Percentiles rank a stretch among this genome's conserved stretches.
phyloP scores from a whole-genome alignment of 805 yeast species.

The Tetrapisispora arboricola region DNA sequence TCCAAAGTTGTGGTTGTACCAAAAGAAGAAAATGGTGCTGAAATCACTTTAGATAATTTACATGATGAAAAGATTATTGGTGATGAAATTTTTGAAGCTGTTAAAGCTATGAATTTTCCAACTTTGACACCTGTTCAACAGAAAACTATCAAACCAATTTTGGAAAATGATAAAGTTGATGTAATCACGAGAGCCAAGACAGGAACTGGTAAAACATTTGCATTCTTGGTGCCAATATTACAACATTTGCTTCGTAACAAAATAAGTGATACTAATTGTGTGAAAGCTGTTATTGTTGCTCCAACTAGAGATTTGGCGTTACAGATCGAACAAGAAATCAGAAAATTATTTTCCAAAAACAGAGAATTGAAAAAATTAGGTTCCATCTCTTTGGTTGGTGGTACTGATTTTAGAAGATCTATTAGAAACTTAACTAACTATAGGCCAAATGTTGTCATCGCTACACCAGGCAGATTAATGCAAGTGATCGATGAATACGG shows the following conservation, averaged over 20 bases:
- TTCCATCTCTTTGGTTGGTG: conserved; percentile 58
- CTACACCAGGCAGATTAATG: conserved; percentile 80
- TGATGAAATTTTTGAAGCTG: conserved; percentile 26
- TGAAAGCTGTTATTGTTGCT: conserved; percentile 59
- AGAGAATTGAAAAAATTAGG: conserved; percentile 24
- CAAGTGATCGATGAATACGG: conserved; percentile 46
- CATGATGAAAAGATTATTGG: conserved; percentile 24
- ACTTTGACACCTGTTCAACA: conserved; percentile 63
- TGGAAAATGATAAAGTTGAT: conserved; percentile 42
- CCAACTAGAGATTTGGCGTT: conserved; percentile 90
- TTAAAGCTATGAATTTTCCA: conserved; percentile 36
- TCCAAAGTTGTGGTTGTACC: conserved; percentile 7
- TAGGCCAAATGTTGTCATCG: conserved; percentile 56
- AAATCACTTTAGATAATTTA: conserved; percentile 23
- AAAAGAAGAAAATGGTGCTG: conserved; percentile 10
- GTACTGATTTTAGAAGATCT: conserved; percentile 37
- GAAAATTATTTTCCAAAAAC: conserved; percentile 32
- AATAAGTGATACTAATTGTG: conserved; percentile 26
- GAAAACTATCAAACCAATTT: conserved; percentile 47
- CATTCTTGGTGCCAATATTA: conserved; percentile 73
- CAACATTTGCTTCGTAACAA: conserved; percentile 38
- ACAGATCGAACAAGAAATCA: conserved; percentile 63
- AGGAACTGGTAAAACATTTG: conserved; percentile 91
- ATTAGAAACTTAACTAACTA: conserved; percentile 25
- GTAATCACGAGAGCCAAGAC: conserved; percentile 85